Percentiles rank a stretch among this genome's conserved stretches.
phyloP scores from a whole-genome alignment of 1,284 basidiomycete genomes.

The Cryptococcus sp. region DNA sequence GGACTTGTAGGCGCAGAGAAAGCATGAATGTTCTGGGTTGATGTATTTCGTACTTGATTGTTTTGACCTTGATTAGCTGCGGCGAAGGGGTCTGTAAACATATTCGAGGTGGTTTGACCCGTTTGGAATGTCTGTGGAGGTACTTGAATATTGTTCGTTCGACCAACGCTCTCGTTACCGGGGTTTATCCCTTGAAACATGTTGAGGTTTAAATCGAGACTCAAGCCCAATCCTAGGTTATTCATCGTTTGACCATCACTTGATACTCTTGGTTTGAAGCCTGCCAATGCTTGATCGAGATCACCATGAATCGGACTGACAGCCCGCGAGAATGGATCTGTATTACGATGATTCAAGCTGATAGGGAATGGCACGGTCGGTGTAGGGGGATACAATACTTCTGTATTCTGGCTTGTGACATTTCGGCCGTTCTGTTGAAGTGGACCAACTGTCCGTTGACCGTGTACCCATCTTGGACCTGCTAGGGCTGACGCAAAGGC shows the following conservation, averaged over 20 bases:
- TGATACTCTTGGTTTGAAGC: not conserved
- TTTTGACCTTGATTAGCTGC: not conserved
- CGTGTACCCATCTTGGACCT: conserved; percentile 28
- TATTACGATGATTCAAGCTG: not conserved
- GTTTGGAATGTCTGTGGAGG: not conserved
- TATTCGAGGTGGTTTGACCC: no score
- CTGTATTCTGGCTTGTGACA: not conserved
- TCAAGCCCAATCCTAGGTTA: not conserved
- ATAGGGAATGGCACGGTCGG: conserved; percentile 18
- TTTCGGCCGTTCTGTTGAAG: not conserved
- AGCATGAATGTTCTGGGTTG: not conserved
- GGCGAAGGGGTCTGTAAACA: no score
- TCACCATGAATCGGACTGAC: conserved; percentile 24
- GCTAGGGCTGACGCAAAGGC: conserved; percentile 17
- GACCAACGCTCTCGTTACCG: not conserved
- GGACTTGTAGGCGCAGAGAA: not conserved
- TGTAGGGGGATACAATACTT: conserved; percentile 15
- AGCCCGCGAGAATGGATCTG: conserved; percentile 31
- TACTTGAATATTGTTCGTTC: not conserved
- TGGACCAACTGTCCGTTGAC: conserved; percentile 12
- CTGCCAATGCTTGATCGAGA: not conserved
- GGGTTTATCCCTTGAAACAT: not conserved
- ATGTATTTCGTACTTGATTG: not conserved
- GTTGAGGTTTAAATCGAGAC: not conserved
- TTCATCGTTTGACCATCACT: not conserved